Conservation (phyloP, 2,329 filamentous ascomycete species). For the Lachnum nothofagi region DNA sequence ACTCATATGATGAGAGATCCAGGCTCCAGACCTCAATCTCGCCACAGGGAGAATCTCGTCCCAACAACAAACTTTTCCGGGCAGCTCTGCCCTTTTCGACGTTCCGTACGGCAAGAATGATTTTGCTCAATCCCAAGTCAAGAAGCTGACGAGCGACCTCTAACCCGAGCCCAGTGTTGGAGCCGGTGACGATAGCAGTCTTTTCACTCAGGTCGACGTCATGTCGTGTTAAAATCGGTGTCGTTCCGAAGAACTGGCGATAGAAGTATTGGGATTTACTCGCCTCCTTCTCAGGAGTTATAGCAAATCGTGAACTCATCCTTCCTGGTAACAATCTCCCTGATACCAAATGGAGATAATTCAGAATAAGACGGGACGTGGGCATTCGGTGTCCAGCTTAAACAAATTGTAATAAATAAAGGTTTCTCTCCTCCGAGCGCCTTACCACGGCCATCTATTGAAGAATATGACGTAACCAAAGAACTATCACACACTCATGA, state of each 20-base stretch:
- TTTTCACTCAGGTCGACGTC: constrained; percentile 11
- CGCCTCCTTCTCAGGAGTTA: background rate
- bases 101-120: constrained; percentile 38
- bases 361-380: too few species aligned
- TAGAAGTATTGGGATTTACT: background rate
- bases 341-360: too few species aligned
- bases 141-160: constrained; percentile 36
- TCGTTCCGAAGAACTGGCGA: background rate
- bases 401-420: too few species aligned
- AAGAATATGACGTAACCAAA: too few species aligned
- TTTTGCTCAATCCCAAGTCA: constrained; percentile 29
- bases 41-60: background rate
- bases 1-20: constrained; percentile 16
- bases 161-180: constrained; percentile 39
- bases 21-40: constrained; percentile 17
- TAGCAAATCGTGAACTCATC: too few species aligned
- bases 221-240: background rate
- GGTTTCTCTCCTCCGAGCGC: too few species aligned
- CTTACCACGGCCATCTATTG: too few species aligned
- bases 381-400: too few species aligned
- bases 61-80: constrained; percentile 31
- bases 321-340: too few species aligned
- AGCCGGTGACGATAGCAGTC: constrained; percentile 38
- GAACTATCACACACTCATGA: too few species aligned
- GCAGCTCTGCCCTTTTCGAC: constrained; percentile 40